Conservation (phyloP, 805 yeast genomes). For the Suhomyces faveliae region DNA sequence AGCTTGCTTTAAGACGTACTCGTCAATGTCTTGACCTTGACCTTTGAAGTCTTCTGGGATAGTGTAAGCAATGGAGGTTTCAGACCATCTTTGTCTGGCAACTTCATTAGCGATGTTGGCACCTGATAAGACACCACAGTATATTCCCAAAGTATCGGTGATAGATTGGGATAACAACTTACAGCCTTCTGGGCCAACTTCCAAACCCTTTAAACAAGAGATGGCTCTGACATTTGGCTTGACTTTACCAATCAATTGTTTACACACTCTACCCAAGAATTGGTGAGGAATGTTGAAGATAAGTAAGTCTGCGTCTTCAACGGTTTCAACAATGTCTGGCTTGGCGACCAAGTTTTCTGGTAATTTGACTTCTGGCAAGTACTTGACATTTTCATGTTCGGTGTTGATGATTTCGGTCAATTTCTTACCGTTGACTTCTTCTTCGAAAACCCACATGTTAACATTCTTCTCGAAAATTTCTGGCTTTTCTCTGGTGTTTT, state of each 20-base stretch:
- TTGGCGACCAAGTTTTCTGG: constrained; percentile 87
- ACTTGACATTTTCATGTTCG: constrained; percentile 90
- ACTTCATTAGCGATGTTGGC: constrained; percentile 98
- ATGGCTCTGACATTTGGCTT: constrained; percentile 76
- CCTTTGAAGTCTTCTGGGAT: constrained; percentile 68
- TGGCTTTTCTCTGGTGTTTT: constrained; percentile 73
- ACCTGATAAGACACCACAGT: constrained; percentile 96
- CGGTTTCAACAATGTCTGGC: constrained; percentile 78
- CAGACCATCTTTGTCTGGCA: constrained; percentile 94
- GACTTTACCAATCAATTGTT: constrained; percentile 75
- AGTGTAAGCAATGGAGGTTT: constrained; percentile 92
- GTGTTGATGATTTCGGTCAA: constrained; percentile 89
- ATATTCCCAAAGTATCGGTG: constrained; percentile 74
- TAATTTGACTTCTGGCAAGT: constrained; percentile 82
- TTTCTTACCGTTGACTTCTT: constrained; percentile 70
- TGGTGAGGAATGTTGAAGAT: constrained; percentile 98
- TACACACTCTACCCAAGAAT: constrained; percentile 75
- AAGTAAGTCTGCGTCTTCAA: constrained; percentile 76
- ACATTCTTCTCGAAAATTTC: constrained; percentile 70
- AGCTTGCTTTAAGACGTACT: constrained; percentile 65
- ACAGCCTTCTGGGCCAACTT: constrained; percentile 82
- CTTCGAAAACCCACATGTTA: constrained; percentile 97
- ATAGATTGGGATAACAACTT: constrained; percentile 77
- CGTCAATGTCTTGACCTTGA: constrained; percentile 70
- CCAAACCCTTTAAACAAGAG: constrained; percentile 94